Base-by-base conservation (phyloP, 257 asterid genomes). In the Solanum rostratum region DNA sequence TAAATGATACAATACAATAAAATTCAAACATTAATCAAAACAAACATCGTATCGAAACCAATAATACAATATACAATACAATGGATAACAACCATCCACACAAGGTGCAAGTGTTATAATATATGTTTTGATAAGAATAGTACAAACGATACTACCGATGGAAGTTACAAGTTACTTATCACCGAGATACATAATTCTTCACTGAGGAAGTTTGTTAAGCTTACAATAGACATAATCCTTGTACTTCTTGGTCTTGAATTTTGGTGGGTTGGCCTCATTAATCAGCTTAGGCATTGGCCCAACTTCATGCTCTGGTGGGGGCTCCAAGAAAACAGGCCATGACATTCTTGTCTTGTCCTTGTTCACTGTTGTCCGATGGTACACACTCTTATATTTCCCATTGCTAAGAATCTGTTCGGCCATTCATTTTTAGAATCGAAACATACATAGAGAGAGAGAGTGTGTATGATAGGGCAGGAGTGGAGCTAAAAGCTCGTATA, bases 241-340 rank as follows among this genome's bases (percentile, higher is more conserved):
- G 83, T 85, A 92, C 86, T 91, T 95, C 88, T 93, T 92, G 70
- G 91, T 89, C 92, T 93, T 92, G 83, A 70, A 92, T 66, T 91
- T 91, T 30, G 96, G 22, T n/a, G 92, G 93, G 33, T 70, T 90
- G 55, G 88, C 43, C 22, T 87, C 90, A 43, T 52, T 84, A 8
- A 91, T 79, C 20, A 92, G 93, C 87, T 93, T 88, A 5, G 93
- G 86, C 8, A 88, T 85, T 0, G 98, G 97, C 10, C 96, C 97
- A 24, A 92, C 63, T 78, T 91, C 95, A 41, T 74, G 86, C 76
- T 93, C 96, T 2, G 91, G 79, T 3, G 94, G 90, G 10, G 97
- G 98, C 91, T 95, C 97, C 88, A 95, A 37, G 73, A 93, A 93
- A 86, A 92, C 94, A 3, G 97, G 95, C 98, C 98, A 93, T 0